These are phyloP conservation scores for Schizosaccharomyces lindneri DNA, from an alignment of 805 yeast genomes.

Conservation along the genomic window DNA sequence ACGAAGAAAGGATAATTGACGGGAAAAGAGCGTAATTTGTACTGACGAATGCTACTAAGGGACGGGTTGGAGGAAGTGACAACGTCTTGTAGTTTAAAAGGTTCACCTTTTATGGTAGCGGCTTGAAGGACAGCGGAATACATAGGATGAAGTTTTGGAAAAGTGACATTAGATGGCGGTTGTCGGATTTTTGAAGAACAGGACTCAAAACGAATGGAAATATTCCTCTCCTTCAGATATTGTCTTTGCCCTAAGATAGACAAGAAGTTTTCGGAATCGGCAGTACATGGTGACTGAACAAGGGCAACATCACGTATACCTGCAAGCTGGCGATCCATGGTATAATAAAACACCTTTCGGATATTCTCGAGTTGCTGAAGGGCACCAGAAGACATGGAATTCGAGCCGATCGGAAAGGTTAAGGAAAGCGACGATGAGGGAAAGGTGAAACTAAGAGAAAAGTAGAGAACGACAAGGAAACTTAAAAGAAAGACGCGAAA, in stretches of 20 bases:
- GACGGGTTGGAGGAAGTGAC: not conserved
- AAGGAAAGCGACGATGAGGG: too few relatives aligned
- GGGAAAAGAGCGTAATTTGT: not conserved
- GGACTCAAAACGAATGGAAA: not conserved
- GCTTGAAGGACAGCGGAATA: not conserved
- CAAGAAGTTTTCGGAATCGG: not conserved
- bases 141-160: not conserved
- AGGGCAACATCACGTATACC: not conserved
- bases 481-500: too few relatives aligned
- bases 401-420: not conserved
- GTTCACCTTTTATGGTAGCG: not conserved
- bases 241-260: not conserved
- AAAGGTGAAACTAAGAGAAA: too few relatives aligned
- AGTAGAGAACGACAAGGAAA: too few relatives aligned
- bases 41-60: not conserved
- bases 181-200: not conserved
- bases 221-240: not conserved
- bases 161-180: not conserved
- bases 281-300: not conserved
- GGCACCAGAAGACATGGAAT: not conserved
- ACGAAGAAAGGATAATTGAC: not conserved
- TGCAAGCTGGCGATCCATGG: not conserved
- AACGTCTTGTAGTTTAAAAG: not conserved
- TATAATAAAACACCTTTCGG: not conserved
- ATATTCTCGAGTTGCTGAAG: not conserved